These are phyloP conservation scores for Dendrobium huoshanense DNA, from an alignment of 106 monocot genomes.

Conservation along the genomic window DNA sequence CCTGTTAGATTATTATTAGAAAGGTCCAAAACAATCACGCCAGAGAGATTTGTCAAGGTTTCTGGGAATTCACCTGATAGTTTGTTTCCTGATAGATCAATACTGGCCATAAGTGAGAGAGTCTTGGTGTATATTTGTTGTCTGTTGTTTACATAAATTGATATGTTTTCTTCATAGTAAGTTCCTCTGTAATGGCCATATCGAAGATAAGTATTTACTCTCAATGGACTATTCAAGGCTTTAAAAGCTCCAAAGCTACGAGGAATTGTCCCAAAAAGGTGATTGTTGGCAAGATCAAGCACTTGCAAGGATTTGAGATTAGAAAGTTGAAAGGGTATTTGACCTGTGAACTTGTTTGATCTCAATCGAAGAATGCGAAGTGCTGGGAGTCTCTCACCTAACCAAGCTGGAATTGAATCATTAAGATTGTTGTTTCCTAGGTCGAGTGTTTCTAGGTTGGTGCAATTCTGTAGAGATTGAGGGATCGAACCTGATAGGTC, in stretches of 20 bases:
- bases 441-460: conserved; percentile 1
- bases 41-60: not conserved
- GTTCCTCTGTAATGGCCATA: not conserved
- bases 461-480: conserved; percentile 8
- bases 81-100: conserved; percentile 1
- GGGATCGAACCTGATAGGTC: conserved; percentile 3
- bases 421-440: conserved; percentile 7
- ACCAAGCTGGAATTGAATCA: conserved; percentile 9
- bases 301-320: conserved; percentile 5
- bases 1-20: conserved; percentile 1
- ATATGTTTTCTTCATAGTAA: not conserved
- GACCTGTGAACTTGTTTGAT: conserved; percentile 3
- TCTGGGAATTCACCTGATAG: not conserved
- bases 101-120: not conserved
- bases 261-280: not conserved
- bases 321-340: not conserved
- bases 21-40: not conserved
- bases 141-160: not conserved
- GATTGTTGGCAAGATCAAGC: conserved; percentile 3
- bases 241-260: not conserved
- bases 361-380: conserved; percentile 1
- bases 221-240: not conserved
- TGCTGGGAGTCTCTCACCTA: not conserved
- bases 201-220: not conserved
- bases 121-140: not conserved